Percentiles rank a stretch among this genome's conserved stretches.
These are phyloP conservation scores for Didymella segeticola DNA, from an alignment of 2,329 filamentous ascomycete species.

Conservation along the genomic window DNA sequence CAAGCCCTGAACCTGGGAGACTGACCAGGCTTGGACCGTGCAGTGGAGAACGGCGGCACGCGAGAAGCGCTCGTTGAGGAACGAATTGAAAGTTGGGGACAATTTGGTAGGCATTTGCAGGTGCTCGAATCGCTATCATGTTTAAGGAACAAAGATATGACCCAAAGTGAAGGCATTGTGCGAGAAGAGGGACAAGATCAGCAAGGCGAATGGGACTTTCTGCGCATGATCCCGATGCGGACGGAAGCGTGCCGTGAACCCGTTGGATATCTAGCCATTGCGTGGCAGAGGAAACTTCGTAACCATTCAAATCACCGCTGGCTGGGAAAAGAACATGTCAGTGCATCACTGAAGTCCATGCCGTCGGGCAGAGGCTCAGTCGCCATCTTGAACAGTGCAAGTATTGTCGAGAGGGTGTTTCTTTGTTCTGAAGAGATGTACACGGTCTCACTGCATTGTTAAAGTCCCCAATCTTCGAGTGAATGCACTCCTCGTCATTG, in stretches of 20 bases:
- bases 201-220: slow-evolving; percentile 3
- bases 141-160: not conserved
- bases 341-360: not conserved
- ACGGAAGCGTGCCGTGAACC: not conserved
- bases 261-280: no score
- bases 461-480: not conserved
- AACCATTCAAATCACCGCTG: no score
- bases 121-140: not conserved
- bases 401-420: not conserved
- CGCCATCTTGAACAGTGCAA: not conserved
- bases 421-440: not conserved
- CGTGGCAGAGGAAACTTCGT: no score
- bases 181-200: not conserved
- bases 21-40: not conserved
- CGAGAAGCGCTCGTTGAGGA: slow-evolving; percentile 3
- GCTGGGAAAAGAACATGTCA: not conserved
- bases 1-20: no score
- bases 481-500: not conserved
- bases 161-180: slow-evolving; percentile 4
- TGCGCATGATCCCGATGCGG: not conserved
- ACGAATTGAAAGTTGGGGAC: not conserved
- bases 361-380: not conserved
- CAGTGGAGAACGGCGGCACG: not conserved
- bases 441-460: not conserved
- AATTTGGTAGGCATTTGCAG: no score